These are phyloP conservation scores for Sporothrix pseudoabietina DNA, from an alignment of 2,329 filamentous ascomycete genomes.

Conservation along the genomic window DNA sequence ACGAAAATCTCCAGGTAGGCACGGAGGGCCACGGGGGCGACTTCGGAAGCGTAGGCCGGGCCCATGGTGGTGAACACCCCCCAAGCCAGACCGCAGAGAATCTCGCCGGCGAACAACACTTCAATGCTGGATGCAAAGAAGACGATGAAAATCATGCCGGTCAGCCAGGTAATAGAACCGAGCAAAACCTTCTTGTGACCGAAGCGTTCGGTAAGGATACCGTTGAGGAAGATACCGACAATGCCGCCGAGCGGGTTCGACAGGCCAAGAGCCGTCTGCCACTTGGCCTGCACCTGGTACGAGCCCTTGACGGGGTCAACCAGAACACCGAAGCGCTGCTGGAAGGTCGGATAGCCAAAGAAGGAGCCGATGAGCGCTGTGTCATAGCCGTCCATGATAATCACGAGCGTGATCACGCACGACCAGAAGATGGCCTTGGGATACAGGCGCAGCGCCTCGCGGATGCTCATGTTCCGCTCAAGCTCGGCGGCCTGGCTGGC, in stretches of 20 bases:
- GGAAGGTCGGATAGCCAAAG: conserved; percentile 42
- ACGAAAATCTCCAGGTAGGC: conserved; percentile 49
- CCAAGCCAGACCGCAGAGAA: conserved; percentile 48
- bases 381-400: conserved; percentile 49
- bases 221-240: conserved; percentile 56
- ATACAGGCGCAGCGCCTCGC: conserved; percentile 33
- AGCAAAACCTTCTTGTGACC: conserved; percentile 57
- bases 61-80: conserved; percentile 51
- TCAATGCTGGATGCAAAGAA: conserved; percentile 55
- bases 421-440: conserved; percentile 42
- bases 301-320: not conserved
- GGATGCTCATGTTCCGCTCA: conserved; percentile 28
- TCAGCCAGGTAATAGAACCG: conserved; percentile 49
- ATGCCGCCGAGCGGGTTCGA: conserved; percentile 58
- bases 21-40: conserved; percentile 48
- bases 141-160: conserved; percentile 54
- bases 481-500: conserved; percentile 9
- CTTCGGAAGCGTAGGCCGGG: conserved; percentile 50
- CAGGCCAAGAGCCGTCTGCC: conserved; percentile 60
- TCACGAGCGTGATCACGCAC: conserved; percentile 40
- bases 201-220: conserved; percentile 53
- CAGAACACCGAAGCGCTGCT: conserved; percentile 35
- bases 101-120: conserved; percentile 52
- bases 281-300: conserved; percentile 46
- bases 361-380: conserved; percentile 36